Evolutionary conservation across 2,329 filamentous ascomycete genomes (phyloP), one percentile per base, ranked within the genome.

Genomic region (Monascus ruber): DNA sequence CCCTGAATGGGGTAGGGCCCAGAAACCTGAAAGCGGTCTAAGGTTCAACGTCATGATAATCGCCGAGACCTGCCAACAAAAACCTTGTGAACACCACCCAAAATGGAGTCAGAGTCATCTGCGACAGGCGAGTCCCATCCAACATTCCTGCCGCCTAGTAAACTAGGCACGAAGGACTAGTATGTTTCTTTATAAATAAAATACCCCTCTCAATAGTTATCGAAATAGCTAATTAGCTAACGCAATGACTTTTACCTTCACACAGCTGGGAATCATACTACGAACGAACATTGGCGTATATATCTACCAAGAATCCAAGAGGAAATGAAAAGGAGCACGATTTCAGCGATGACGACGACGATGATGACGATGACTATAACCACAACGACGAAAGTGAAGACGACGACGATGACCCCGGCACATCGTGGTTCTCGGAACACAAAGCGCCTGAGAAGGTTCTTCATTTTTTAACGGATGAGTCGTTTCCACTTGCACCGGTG

Each of bases 341-440:
- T 61, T 66, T 65, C 17, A 76, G 85, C 46, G 91, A 93, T 69
- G 68, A 71, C 1, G 72, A 69, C 48, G 83, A 91, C 62, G 70
- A 86, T 38, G 59, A 67, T 39, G 88, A 89, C 65, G 76, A 87
- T 63, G 65, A 75, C 42, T 29, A 67, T 48, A 85, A 91, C 62
- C 69, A 85, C 38, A 59, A 67, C 43, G 89, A 91, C 65, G 77
- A 88, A 62, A 65, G 76, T 39, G 62, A 74, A 45, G 78, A 93
- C 64, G 77, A 84, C 6, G 64, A 74, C 41, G 85, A 94, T 7
- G 63, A 69, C 68, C 82, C 82, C 43, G 89, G 89, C 49, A 94
- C 87, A 26, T 79, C 91, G 52, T 98, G 91, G 91, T 98, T 98
- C 73, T 83, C 87, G 59, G 91, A 96, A 66, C 84, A 86, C 27